phyloP scores from a whole-genome alignment of 2,329 filamentous ascomycete species.

The Neofusicoccum parvum region DNA sequence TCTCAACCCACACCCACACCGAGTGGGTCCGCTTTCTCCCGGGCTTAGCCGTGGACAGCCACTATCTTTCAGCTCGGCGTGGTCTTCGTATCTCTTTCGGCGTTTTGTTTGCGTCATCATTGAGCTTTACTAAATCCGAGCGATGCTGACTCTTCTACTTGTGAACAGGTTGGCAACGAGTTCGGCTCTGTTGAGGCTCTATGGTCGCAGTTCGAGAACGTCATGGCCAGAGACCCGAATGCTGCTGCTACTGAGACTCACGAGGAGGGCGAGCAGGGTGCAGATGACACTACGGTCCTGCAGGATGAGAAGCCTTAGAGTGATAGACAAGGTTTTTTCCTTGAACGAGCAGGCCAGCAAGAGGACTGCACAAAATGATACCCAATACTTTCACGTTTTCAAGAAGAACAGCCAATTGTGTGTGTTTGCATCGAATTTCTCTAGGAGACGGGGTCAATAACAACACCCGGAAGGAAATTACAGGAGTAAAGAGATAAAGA shows the following conservation, averaged over 20 bases:
- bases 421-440: slow-evolving; percentile 12
- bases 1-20: too few relatives aligned
- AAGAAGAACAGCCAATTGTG: not conserved
- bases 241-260: slow-evolving; percentile 26
- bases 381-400: not conserved
- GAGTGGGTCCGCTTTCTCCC: too few relatives aligned
- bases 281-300: slow-evolving; percentile 18
- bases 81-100: not conserved
- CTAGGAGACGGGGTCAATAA: not conserved
- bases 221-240: slow-evolving; percentile 67
- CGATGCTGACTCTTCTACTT: not conserved
- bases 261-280: slow-evolving; percentile 27
- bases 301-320: not conserved
- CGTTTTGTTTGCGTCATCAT: not conserved
- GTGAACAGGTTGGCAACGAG: slow-evolving; percentile 79
- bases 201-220: slow-evolving; percentile 95
- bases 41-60: not conserved
- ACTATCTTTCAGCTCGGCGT: not conserved
- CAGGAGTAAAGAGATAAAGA: slow-evolving; percentile 2
- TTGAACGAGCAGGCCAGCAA: not conserved
- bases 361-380: not conserved
- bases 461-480: slow-evolving; percentile 13
- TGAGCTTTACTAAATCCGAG: too few relatives aligned
- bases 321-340: slow-evolving; percentile 19
- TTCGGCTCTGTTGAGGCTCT: slow-evolving; percentile 96